Percentiles rank a stretch among this genome's conserved stretches.
phyloP scores from a whole-genome alignment of 2,329 filamentous ascomycete species.

The Ascochyta koolunga region DNA sequence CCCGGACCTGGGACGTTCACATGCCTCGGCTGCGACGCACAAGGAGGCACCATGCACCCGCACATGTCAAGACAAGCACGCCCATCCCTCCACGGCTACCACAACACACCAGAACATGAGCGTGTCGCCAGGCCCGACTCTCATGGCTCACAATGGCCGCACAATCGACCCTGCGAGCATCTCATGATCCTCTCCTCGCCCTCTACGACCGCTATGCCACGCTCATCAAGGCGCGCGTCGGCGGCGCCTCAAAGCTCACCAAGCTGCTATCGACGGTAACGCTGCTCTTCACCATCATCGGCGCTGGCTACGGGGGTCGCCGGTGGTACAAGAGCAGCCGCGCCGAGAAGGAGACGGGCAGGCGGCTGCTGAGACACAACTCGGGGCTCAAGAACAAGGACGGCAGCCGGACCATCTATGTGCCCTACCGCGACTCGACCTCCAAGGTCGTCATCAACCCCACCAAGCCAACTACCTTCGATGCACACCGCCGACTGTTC shows the following conservation, averaged over 20 bases:
- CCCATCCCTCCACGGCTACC: constrained; percentile 2
- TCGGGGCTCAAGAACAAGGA: constrained; percentile 94
- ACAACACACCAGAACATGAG: constrained; percentile 31
- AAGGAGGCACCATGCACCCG: constrained; percentile 16
- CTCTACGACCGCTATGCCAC: constrained; percentile 57
- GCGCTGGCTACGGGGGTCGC: constrained; percentile 77
- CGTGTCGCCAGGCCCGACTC: constrained; percentile 23
- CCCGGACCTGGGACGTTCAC: constrained; percentile 29
- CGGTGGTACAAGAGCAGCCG: constrained; percentile 75
- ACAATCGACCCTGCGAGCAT: constrained; percentile 75
- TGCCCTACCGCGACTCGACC: constrained; percentile 86
- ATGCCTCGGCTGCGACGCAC: constrained; percentile 32
- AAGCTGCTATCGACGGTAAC: constrained; percentile 77
- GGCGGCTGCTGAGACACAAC: constrained; percentile 83
- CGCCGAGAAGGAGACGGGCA: constrained; percentile 81
- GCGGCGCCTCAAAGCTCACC: constrained; percentile 70
- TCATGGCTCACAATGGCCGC: constrained; percentile 70
- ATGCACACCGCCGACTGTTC: constrained; percentile 92
- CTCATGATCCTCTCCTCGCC: constrained; percentile 53
- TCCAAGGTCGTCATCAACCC: constrained; percentile 90
- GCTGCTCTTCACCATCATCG: constrained; percentile 78
- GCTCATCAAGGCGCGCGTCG: constrained; percentile 59
- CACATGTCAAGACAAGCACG: constrained; percentile 20
- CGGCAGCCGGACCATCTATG: constrained; percentile 91
- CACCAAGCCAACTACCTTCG: constrained; percentile 92